These are phyloP conservation scores for Gossypium schwendimanii DNA, from an alignment of 441 rosid genomes.

Conservation along the genomic window DNA sequence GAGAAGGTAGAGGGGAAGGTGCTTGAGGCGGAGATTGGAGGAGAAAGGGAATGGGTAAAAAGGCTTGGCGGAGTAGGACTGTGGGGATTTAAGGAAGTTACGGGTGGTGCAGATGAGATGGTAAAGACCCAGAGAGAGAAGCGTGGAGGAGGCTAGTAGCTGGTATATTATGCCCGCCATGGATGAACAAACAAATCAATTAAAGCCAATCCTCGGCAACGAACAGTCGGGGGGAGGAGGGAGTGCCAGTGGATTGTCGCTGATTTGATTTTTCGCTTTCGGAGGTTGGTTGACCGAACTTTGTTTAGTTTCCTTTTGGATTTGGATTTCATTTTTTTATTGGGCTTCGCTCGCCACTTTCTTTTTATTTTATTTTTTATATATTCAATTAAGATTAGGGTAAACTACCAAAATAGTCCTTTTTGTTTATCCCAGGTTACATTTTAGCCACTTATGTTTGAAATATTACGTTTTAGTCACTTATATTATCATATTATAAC, in stretches of 20 bases:
- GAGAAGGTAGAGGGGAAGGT: slow-evolving; percentile 55
- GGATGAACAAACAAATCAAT: not conserved
- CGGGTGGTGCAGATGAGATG: slow-evolving; percentile 66
- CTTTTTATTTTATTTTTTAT: too few relatives aligned
- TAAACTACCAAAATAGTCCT: too few relatives aligned
- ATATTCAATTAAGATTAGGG: too few relatives aligned
- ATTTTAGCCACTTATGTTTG: too few relatives aligned
- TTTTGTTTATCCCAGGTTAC: too few relatives aligned
- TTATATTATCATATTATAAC: too few relatives aligned
- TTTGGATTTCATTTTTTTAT: too few relatives aligned
- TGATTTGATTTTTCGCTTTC: too few relatives aligned
- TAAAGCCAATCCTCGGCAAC: not conserved
- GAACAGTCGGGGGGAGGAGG: not conserved
- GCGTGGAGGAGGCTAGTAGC: slow-evolving; percentile 54
- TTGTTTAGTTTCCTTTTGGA: too few relatives aligned
- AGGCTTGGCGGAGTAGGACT: slow-evolving; percentile 74
- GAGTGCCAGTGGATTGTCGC: not conserved
- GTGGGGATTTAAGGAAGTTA: slow-evolving; percentile 57
- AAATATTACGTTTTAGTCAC: too few relatives aligned
- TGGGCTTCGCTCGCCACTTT: too few relatives aligned
- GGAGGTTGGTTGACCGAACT: too few relatives aligned
- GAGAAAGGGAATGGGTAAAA: slow-evolving; percentile 48
- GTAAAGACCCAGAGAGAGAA: slow-evolving; percentile 68
- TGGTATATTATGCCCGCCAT: slow-evolving; percentile 33
- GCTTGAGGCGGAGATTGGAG: slow-evolving; percentile 38